Percentiles rank a stretch among this genome's conserved stretches.
phyloP scores from a whole-genome alignment of 768 basidiomycete genomes.

The Trametes gibbosa region DNA sequence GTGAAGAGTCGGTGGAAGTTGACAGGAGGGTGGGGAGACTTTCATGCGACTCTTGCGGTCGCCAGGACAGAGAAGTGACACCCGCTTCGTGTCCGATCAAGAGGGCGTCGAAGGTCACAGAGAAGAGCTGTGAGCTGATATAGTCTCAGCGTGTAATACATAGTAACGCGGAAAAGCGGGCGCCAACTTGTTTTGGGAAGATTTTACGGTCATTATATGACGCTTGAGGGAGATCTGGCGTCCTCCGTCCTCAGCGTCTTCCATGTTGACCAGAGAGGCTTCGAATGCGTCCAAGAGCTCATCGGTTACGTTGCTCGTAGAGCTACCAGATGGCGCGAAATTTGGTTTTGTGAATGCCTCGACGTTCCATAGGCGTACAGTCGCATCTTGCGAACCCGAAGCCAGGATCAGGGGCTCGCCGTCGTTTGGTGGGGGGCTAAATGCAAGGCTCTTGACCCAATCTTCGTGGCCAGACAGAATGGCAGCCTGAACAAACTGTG shows the following conservation, averaged over 20 bases:
- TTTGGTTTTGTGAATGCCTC: constrained; percentile 41
- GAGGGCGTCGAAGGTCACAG: constrained; percentile 89
- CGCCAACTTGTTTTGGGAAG: constrained; percentile 35
- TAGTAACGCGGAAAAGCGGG: not conserved
- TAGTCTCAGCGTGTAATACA: not conserved
- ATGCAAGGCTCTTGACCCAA: constrained; percentile 85
- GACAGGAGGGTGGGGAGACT: constrained; percentile 66
- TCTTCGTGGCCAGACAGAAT: constrained; percentile 87
- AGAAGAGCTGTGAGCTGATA: constrained; percentile 51
- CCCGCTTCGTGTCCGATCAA: constrained; percentile 96
- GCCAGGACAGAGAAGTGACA: constrained; percentile 87
- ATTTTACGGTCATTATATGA: constrained; percentile 71
- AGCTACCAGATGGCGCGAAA: constrained; percentile 5
- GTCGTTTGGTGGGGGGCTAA: constrained; percentile 39
- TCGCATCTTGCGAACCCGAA: constrained; percentile 93
- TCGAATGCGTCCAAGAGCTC: constrained; percentile 89
- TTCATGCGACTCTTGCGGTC: constrained; percentile 37
- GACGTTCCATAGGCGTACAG: constrained; percentile 91
- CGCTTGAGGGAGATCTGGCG: constrained; percentile 87
- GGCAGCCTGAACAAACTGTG: constrained; percentile 59
- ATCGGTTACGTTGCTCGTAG: constrained; percentile 45
- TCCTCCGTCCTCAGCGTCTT: constrained; percentile 75
- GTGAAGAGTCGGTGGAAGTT: constrained; percentile 90
- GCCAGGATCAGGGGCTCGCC: constrained; percentile 68
- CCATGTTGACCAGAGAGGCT: constrained; percentile 67